These are phyloP conservation scores for Senecio squalidus DNA, from an alignment of 140 eudicot genomes.

Conservation along the genomic window DNA sequence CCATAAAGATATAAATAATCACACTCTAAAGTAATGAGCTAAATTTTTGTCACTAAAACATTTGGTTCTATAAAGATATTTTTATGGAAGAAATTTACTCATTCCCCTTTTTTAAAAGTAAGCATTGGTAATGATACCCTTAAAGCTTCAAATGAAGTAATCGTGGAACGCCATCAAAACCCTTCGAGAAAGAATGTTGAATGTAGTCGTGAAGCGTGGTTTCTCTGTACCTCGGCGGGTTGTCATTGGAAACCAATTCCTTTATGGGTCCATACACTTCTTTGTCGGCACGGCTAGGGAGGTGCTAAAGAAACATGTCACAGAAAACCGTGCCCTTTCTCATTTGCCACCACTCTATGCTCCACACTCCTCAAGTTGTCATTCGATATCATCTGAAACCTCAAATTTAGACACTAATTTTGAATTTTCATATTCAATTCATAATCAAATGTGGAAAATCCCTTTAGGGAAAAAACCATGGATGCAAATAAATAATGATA, in stretches of 20 bases:
- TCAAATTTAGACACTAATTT: no score
- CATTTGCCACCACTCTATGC: slow-evolving; percentile 23
- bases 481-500: no score
- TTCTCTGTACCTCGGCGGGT: slow-evolving; percentile 39
- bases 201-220: slow-evolving; percentile 35
- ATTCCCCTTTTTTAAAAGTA: no score
- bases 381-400: slow-evolving; percentile 32
- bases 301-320: slow-evolving; percentile 17
- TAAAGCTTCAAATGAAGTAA: slow-evolving; percentile 39
- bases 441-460: no score
- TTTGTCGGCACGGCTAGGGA: neutral
- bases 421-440: no score
- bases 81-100: no score
- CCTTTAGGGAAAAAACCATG: no score
- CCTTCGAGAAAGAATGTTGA: slow-evolving; percentile 19
- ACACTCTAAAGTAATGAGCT: no score
- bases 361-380: slow-evolving; percentile 30
- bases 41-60: no score
- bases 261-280: slow-evolving; percentile 30
- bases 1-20: no score
- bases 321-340: slow-evolving; percentile 30
- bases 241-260: slow-evolving; percentile 42
- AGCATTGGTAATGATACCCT: no score
- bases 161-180: slow-evolving; percentile 33
- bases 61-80: no score